phyloP scores from a whole-genome alignment of 1,284 basidiomycete genomes.

The Apiotrichum siamense region DNA sequence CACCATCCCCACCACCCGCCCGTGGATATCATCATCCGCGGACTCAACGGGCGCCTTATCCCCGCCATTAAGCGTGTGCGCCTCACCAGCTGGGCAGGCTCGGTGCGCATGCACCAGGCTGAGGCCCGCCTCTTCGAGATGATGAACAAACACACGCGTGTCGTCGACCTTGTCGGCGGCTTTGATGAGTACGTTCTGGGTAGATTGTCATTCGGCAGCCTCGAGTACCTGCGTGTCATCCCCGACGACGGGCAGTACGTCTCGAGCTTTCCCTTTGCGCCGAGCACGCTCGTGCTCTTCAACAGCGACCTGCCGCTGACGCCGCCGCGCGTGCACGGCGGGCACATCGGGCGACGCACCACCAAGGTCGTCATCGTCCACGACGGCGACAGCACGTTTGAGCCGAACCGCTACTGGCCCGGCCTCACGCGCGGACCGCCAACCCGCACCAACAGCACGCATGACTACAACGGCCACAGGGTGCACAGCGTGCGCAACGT shows the following conservation, averaged over 20 bases:
- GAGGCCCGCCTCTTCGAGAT: neutral
- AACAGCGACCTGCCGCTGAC: neutral
- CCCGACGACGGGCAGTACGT: neutral
- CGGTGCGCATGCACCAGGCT: neutral
- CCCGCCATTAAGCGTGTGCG: neutral
- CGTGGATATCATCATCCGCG: neutral
- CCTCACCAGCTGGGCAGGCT: neutral
- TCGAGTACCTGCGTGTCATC: neutral
- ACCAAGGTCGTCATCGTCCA: neutral
- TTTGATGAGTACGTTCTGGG: neutral
- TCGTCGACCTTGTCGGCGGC: neutral
- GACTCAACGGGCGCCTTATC: neutral
- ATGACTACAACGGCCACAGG: no score
- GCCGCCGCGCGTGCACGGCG: no score
- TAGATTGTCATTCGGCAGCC: neutral
- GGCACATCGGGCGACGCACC: no score
- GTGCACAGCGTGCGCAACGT: no score
- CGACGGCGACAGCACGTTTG: neutral
- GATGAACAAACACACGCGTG: neutral
- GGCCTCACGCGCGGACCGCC: neutral
- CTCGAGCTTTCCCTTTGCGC: neutral
- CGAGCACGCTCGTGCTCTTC: neutral
- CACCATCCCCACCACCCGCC: neutral
- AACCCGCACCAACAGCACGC: no score
- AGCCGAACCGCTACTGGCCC: neutral